Percentiles rank a stretch among this genome's conserved stretches.
These are phyloP conservation scores for Centella asiatica DNA, from an alignment of 129 eudicot species.

Conservation along the genomic window DNA sequence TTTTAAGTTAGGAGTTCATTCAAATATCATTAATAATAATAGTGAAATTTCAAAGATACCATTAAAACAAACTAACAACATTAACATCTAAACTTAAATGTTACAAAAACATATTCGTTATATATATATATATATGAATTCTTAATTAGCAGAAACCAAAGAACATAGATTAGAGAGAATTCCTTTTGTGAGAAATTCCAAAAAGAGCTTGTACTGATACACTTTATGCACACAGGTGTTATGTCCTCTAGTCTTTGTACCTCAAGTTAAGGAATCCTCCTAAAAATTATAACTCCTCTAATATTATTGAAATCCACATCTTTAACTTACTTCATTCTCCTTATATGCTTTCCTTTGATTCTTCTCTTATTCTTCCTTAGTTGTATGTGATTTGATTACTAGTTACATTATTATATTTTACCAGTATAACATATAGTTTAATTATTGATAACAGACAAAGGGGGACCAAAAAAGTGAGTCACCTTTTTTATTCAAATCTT, in stretches of 20 bases:
- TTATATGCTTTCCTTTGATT: constrained; percentile 23
- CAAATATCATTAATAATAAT: too few relatives aligned
- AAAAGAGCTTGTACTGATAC: constrained; percentile 19
- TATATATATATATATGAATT: too few relatives aligned
- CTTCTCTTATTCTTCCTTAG: constrained; percentile 11
- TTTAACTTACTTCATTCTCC: constrained; percentile 30
- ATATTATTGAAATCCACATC: background rate
- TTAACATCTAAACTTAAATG: too few relatives aligned
- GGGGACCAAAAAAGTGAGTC: constrained; percentile 37
- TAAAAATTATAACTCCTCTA: constrained; percentile 19
- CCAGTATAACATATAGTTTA: constrained; percentile 17
- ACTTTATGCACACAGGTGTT: constrained; percentile 1
- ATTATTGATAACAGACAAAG: constrained; percentile 13
- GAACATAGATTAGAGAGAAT: constrained; percentile 33
- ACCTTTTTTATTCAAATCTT: constrained; percentile 39
- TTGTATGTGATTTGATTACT: background rate
- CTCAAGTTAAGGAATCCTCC: constrained; percentile 50
- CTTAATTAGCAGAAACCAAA: background rate
- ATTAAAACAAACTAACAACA: too few relatives aligned
- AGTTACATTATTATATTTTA: constrained; percentile 12
- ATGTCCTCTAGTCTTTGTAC: constrained; percentile 69
- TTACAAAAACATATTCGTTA: too few relatives aligned
- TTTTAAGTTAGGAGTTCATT: too few relatives aligned
- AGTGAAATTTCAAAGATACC: too few relatives aligned
- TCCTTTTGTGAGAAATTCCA: constrained; percentile 41